These are phyloP conservation scores for Cladosporium cucumerinum DNA, from an alignment of 2,329 filamentous ascomycete genomes.

Conservation along the genomic window DNA sequence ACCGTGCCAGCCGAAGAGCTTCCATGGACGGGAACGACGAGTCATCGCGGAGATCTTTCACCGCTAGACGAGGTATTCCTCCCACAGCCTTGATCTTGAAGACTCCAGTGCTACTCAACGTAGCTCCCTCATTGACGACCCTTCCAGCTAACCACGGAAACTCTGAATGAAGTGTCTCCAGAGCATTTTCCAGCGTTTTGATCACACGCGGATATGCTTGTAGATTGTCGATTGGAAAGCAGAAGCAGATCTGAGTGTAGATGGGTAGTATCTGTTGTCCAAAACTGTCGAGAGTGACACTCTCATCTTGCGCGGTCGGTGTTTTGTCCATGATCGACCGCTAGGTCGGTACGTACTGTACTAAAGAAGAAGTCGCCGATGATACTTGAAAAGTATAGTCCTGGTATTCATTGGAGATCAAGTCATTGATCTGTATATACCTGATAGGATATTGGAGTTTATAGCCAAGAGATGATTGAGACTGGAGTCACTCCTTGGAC, in stretches of 20 bases:
- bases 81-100: conserved; percentile 42
- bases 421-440: not conserved
- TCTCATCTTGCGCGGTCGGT: not conserved
- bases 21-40: conserved; percentile 39
- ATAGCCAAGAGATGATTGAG: not conserved
- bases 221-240: conserved; percentile 36
- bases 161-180: conserved; percentile 37
- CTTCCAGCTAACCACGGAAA: conserved; percentile 52
- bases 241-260: conserved; percentile 47
- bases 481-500: not conserved
- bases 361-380: not conserved
- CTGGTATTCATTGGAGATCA: not conserved
- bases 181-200: conserved; percentile 21
- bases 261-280: conserved; percentile 44
- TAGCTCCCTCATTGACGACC: conserved; percentile 37
- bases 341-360: too few species aligned
- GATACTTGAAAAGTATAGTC: not conserved
- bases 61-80: conserved; percentile 35
- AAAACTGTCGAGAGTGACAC: conserved; percentile 38
- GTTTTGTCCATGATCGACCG: not conserved
- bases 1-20: conserved; percentile 9
- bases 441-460: not conserved
- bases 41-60: conserved; percentile 45
- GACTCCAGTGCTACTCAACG: conserved; percentile 30
- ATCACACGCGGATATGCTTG: conserved; percentile 25